These are phyloP conservation scores for Diplodia sapinea DNA, from an alignment of 2,329 filamentous ascomycete genomes.

Conservation along the genomic window DNA sequence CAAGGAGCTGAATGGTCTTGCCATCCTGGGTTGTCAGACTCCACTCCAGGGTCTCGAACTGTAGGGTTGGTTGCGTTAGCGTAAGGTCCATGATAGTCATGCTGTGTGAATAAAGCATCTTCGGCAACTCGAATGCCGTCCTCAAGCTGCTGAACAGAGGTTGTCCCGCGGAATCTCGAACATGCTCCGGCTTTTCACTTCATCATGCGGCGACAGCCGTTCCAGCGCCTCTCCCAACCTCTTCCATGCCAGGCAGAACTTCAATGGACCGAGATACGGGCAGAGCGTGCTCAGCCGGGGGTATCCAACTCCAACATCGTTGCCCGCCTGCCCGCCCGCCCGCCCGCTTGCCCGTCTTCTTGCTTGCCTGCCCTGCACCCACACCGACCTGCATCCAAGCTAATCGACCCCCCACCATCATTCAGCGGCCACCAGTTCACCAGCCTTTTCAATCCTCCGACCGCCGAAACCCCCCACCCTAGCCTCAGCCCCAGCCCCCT, in stretches of 20 bases:
- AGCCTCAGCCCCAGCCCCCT: not conserved
- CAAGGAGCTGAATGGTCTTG: conserved; percentile 75
- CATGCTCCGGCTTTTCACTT: not conserved
- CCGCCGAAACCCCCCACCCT: not conserved
- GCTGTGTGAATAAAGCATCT: not conserved
- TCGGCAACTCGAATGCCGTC: not conserved
- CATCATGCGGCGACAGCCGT: not conserved
- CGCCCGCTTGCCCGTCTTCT: not conserved
- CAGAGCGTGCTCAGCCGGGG: not conserved
- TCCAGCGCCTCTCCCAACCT: not conserved
- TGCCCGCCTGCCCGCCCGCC: too few relatives aligned
- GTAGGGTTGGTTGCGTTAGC: conserved; percentile 18
- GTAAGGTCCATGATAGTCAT: not conserved
- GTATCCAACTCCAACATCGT: not conserved
- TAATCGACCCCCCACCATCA: too few relatives aligned
- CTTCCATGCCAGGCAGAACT: not conserved
- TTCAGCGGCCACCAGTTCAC: not conserved
- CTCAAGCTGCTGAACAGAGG: not conserved
- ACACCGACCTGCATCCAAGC: too few relatives aligned
- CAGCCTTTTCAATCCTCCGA: not conserved
- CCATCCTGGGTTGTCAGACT: conserved; percentile 73
- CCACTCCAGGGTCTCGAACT: conserved; percentile 92
- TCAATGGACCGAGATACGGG: not conserved
- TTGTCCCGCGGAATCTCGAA: not conserved
- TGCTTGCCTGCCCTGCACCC: too few relatives aligned